Evolutionary conservation across 805 yeast species (phyloP).

Genomic region (Ogataea siamensis): DNA sequence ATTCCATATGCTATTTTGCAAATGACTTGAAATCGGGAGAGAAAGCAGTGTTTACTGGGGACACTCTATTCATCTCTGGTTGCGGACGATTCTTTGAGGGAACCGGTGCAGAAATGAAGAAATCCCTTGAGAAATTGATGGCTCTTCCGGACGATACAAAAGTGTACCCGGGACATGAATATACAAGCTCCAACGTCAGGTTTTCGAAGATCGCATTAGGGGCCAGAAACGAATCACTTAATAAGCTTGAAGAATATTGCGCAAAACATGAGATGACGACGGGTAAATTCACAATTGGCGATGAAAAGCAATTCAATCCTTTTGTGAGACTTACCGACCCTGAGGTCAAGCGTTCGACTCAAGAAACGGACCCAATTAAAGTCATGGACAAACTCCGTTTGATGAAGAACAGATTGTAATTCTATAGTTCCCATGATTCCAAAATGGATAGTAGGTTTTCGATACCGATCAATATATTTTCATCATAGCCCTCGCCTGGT

Average conservation of each 20-base stretch:
- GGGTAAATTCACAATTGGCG: conserved; percentile 79
- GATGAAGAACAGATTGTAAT: conserved; percentile 9
- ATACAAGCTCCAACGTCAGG: conserved; percentile 76
- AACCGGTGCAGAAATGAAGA: conserved; percentile 73
- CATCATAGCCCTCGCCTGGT: conserved; percentile 69
- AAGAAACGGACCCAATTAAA: conserved; percentile 45
- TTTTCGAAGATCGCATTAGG: conserved; percentile 68
- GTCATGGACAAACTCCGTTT: conserved; percentile 72
- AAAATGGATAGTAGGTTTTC: conserved; percentile 53
- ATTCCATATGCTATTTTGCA: conserved; percentile 84
- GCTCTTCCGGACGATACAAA: conserved; percentile 64
- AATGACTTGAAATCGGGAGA: conserved; percentile 62
- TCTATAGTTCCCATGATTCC: conserved; percentile 24
- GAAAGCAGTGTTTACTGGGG: conserved; percentile 88
- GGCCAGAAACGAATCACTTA: conserved; percentile 48
- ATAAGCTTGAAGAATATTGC: conserved; percentile 50
- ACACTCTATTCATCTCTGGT: conserved; percentile 89
- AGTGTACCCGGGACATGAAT: conserved; percentile 95
- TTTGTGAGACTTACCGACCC: conserved; percentile 79
- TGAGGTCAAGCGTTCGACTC: conserved; percentile 56
- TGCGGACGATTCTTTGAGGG: conserved; percentile 98
- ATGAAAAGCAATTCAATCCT: conserved; percentile 83
- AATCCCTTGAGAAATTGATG: conserved; percentile 60
- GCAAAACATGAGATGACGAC: conserved; percentile 68
- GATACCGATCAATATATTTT: conserved; percentile 66